Evolutionary conservation across 768 basidiomycete species (phyloP), one percentile per base, ranked within the genome.

Genomic region (Tricholoma sp.): DNA sequence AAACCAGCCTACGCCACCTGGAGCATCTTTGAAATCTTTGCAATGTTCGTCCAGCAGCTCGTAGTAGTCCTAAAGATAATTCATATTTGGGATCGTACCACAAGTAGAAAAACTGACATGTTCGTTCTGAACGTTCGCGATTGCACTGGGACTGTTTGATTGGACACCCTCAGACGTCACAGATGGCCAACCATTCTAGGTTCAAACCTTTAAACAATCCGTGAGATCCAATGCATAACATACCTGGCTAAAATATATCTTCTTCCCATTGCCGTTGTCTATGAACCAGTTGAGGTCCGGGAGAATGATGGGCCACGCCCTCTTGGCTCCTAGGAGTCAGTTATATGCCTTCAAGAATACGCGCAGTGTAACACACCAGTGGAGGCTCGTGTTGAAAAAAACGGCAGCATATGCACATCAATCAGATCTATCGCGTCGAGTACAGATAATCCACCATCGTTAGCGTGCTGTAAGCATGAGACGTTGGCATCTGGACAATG

Each of bases 111-210:
- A 35, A 66, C 79, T 57, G 49, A 85, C 87, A 54, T 78, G 75
- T 68, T 87, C 88, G 57, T 82, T 86, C n/a, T 70, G 65, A 27
- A 88, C 71, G 65, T 82, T 74, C 0, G 87, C 80, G 6, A 87
- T 77, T 4, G 89, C 88, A 49, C 66, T 58, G 0, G 76, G 74
- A 60, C 82, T 86, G 66, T 89, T 90, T 2, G 88, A 82, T 58
- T 88, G 74, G 10, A 90, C 86, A 8, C 81, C 74, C 1, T 66
- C 34, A 16, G 79, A 89, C 0, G 84, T 84, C 49, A 74, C 73
- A 0, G 86, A 88, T 0, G 89, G 88, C 88, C 88, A 90, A 37
- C 88, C 87, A 65, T 89, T 90, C 88, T 89, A 57, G 29, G 39
- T 37, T 31, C 19, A 24, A n/a, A 29, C 27, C 19, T 52, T n/a